Conservation (phyloP, 805 yeast genomes). For the Lachancea thermotolerans region DNA sequence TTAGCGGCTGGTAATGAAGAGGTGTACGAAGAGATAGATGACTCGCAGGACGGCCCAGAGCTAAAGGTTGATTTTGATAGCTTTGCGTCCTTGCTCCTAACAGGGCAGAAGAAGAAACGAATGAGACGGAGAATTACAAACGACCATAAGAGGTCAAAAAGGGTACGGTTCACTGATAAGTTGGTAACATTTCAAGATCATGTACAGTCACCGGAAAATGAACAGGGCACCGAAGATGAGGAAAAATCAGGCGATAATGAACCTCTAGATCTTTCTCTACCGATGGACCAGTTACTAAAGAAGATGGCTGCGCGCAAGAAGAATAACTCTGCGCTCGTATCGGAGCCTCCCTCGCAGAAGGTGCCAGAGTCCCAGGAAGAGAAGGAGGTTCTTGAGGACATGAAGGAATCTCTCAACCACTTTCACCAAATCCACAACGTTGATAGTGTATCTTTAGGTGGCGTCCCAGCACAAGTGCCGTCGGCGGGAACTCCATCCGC, state of each 20-base stretch:
- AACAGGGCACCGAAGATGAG: slow-evolving; percentile 9
- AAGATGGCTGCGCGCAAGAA: slow-evolving; percentile 34
- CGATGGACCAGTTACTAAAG: slow-evolving; percentile 67
- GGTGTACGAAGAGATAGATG: slow-evolving; percentile 36
- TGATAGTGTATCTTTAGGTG: slow-evolving; percentile 68
- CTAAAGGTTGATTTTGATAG: slow-evolving; percentile 69
- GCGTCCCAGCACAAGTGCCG: slow-evolving; percentile 55
- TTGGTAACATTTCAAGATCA: slow-evolving; percentile 38
- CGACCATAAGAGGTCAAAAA: slow-evolving; percentile 41
- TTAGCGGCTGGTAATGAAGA: slow-evolving; percentile 54
- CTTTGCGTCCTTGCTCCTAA: slow-evolving; percentile 74
- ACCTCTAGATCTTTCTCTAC: slow-evolving; percentile 53
- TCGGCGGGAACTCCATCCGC: background rate
- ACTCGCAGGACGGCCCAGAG: slow-evolving; percentile 20
- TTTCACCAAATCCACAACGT: slow-evolving; percentile 68
- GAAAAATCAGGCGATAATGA: slow-evolving; percentile 16
- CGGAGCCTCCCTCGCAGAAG: slow-evolving; percentile 28
- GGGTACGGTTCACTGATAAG: slow-evolving; percentile 69
- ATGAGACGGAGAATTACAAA: slow-evolving; percentile 30
- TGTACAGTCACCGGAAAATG: slow-evolving; percentile 9
- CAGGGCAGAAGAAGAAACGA: slow-evolving; percentile 64
- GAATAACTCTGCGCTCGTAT: slow-evolving; percentile 23
- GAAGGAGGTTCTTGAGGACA: slow-evolving; percentile 62
- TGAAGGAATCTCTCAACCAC: slow-evolving; percentile 66
- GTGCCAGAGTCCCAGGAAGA: slow-evolving; percentile 49